A percentile compares a stretch with the other conserved stretches of the same genome.
These are phyloP conservation scores for Asterophora parasitica DNA, from an alignment of 768 basidiomycete genomes.

Conservation along the genomic window DNA sequence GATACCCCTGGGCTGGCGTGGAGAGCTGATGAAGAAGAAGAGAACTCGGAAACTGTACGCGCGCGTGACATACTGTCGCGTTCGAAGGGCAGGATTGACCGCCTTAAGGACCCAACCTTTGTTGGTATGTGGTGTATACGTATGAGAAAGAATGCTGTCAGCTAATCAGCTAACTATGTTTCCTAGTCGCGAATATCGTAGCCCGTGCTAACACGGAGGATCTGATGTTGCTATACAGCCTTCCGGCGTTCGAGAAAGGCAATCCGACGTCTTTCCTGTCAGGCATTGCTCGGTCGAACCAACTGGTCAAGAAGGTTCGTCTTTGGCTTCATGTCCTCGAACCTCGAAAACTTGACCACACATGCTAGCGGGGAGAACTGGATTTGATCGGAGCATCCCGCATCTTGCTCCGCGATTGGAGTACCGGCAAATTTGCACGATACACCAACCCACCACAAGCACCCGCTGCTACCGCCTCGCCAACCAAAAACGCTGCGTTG, in stretches of 20 bases:
- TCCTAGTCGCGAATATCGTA: constrained; percentile 63
- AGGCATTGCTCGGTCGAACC: constrained; percentile 68
- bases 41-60: constrained; percentile 35
- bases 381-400: constrained; percentile 76
- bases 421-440: constrained; percentile 62
- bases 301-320: constrained; percentile 73
- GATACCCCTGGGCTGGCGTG: constrained; percentile 87
- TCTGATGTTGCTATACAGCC: constrained; percentile 82
- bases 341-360: constrained; percentile 12
- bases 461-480: constrained; percentile 7
- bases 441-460: constrained; percentile 54
- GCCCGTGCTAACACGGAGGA: constrained; percentile 69
- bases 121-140: constrained; percentile 46
- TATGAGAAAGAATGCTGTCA: background rate
- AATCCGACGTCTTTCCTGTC: constrained; percentile 71
- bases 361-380: constrained; percentile 57
- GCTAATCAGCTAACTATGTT: constrained; percentile 11
- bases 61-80: constrained; percentile 75
- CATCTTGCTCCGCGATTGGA: constrained; percentile 83
- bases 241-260: constrained; percentile 72
- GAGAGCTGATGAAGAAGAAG: constrained; percentile 34
- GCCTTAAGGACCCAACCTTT: constrained; percentile 73
- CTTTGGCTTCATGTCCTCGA: background rate
- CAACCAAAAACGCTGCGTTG: constrained; percentile 11
- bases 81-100: constrained; percentile 77